A percentile compares a stretch with the other conserved stretches of the same genome.
Conservation (phyloP, 169 alveolate genomes). For the Miamiensis avidus region DNA sequence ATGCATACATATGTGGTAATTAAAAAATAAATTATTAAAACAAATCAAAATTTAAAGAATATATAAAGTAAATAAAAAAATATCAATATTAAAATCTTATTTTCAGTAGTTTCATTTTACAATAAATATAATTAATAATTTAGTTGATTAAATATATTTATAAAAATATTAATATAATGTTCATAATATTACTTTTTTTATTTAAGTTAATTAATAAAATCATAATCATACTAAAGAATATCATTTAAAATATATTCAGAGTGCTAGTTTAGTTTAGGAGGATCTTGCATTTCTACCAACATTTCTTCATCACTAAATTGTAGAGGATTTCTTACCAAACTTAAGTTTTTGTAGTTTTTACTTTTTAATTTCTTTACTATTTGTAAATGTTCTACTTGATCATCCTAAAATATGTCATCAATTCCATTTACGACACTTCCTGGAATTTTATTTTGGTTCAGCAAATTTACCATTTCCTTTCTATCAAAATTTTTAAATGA, state of each 20-base stretch:
- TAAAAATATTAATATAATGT: too few species aligned
- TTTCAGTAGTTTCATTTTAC: too few species aligned
- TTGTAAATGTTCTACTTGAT: constrained; percentile 20
- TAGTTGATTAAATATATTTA: too few species aligned
- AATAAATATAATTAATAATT: too few species aligned
- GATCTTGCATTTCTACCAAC: constrained; percentile 29
- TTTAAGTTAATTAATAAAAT: constrained; percentile 5
- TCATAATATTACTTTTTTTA: constrained; percentile 5
- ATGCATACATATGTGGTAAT: too few species aligned
- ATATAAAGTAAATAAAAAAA: too few species aligned
- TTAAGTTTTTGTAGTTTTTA: constrained; percentile 22
- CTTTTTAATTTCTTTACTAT: constrained; percentile 6
- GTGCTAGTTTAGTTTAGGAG: constrained; percentile 54
- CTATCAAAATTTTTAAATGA: constrained; percentile 24
- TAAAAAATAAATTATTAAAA: too few species aligned
- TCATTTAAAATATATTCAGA: constrained; percentile 31
- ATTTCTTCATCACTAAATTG: constrained; percentile 13
- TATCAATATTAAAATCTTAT: too few species aligned
- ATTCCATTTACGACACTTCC: constrained; percentile 44
- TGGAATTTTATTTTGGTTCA: constrained; percentile 48
- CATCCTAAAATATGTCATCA: constrained; percentile 33
- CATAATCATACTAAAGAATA: constrained; percentile 26
- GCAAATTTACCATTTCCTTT: constrained; percentile 26
- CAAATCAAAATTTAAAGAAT: too few species aligned
- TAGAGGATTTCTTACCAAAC: constrained; percentile 46